Evolutionary conservation across 2,329 filamentous ascomycete species (phyloP).

Genomic region (Albifimbria verrucaria): DNA sequence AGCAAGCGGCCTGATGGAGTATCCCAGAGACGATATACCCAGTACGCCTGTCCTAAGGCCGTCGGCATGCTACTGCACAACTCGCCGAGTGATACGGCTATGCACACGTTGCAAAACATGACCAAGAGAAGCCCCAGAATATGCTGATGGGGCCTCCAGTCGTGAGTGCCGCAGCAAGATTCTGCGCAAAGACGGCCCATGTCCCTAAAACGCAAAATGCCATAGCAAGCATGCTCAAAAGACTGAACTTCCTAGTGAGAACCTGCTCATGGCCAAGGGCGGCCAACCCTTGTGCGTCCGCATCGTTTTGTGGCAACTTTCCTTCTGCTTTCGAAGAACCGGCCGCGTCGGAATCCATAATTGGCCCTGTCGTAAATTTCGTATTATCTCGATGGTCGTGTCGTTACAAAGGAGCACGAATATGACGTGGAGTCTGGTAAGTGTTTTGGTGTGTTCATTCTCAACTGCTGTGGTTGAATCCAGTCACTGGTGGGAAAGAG

Average conservation of each 20-base stretch:
- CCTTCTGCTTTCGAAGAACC: slow-evolving; percentile 15
- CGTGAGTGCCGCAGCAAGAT: slow-evolving; percentile 43
- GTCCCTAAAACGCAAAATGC: slow-evolving; percentile 57
- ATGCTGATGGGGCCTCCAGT: slow-evolving; percentile 52
- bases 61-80: slow-evolving; percentile 58
- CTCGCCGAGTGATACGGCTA: slow-evolving; percentile 53
- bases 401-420: background rate
- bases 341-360: slow-evolving; percentile 17
- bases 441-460: background rate
- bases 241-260: slow-evolving; percentile 44
- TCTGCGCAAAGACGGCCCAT: slow-evolving; percentile 55
- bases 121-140: slow-evolving; percentile 55
- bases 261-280: slow-evolving; percentile 36
- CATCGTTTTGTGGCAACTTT: slow-evolving; percentile 21
- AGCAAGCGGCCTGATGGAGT: slow-evolving; percentile 42
- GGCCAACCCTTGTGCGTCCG: slow-evolving; percentile 37
- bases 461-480: background rate
- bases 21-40: slow-evolving; percentile 36
- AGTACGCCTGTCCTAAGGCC: slow-evolving; percentile 57
- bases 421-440: no score
- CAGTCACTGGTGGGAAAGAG: background rate
- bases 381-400: background rate
- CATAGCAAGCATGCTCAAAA: slow-evolving; percentile 55
- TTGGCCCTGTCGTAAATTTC: background rate
- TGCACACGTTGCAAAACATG: slow-evolving; percentile 48